phyloP scores from a whole-genome alignment of 257 asterid species.

The Marsdenia floribunda region DNA sequence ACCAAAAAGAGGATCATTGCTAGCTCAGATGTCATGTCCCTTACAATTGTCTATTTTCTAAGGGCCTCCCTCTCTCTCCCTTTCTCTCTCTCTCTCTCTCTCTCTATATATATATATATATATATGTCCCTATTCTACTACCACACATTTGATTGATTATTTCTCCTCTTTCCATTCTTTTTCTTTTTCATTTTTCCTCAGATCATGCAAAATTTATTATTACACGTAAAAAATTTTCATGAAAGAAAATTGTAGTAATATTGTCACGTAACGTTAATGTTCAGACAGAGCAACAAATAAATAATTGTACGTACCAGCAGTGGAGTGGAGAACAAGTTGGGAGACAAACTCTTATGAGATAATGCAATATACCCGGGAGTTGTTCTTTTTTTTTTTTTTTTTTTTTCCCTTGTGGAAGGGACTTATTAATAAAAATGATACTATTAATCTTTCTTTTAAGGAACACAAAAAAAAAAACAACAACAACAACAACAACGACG shows the following conservation, averaged over 20 bases:
- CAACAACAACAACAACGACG: constrained; percentile 3
- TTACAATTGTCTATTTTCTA: not conserved
- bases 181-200: no score
- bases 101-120: no score
- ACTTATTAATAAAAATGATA: not conserved
- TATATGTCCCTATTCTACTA: not conserved
- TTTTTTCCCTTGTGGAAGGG: not conserved
- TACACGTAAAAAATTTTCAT: no score
- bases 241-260: no score
- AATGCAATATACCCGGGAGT: constrained; percentile 4
- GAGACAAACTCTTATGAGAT: not conserved
- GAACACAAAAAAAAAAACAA: no score
- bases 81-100: no score
- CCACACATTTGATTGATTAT: not conserved
- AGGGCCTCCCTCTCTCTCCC: not conserved
- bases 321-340: not conserved
- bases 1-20: not conserved
- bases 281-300: not conserved
- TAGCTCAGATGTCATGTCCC: not conserved
- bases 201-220: no score
- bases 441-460: no score
- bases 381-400: not conserved
- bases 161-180: no score
- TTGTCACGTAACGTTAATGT: no score
- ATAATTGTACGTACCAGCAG: not conserved